Evolutionary conservation across 2,329 filamentous ascomycete genomes (phyloP).

Genomic region (Penicillium vulpinum): DNA sequence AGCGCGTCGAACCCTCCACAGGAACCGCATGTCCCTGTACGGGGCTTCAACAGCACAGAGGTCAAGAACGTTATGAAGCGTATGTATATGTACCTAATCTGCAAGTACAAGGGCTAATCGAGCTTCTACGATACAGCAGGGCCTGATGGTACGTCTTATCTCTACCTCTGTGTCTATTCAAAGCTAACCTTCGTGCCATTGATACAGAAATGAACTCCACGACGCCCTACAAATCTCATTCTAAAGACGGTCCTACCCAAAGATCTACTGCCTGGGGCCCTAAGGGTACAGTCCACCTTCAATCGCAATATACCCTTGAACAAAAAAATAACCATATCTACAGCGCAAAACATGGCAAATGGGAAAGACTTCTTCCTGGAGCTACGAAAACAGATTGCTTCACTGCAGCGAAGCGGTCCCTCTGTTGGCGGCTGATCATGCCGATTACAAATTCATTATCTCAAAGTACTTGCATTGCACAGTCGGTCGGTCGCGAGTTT

Average conservation of each 20-base stretch:
- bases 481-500: slow-evolving; percentile 16
- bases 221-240: slow-evolving; percentile 40
- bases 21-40: slow-evolving; percentile 46
- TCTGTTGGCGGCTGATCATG: slow-evolving; percentile 37
- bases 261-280: slow-evolving; percentile 45
- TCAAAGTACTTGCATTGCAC: slow-evolving; percentile 21
- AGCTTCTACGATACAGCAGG: slow-evolving; percentile 19
- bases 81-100: slow-evolving; percentile 17
- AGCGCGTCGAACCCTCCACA: slow-evolving; percentile 27
- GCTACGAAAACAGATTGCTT: slow-evolving; percentile 49
- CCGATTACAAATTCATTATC: slow-evolving; percentile 12
- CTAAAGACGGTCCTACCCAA: slow-evolving; percentile 38
- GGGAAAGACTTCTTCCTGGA: slow-evolving; percentile 53
- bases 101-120: slow-evolving; percentile 5
- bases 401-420: slow-evolving; percentile 39
- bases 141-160: slow-evolving; percentile 29
- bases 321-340: background rate
- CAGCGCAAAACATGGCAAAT: slow-evolving; percentile 51
- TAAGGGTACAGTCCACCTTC: slow-evolving; percentile 40
- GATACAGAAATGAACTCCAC: slow-evolving; percentile 35
- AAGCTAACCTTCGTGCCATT: slow-evolving; percentile 10
- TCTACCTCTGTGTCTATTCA: background rate
- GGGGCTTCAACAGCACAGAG: slow-evolving; percentile 47
- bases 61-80: slow-evolving; percentile 44
- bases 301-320: slow-evolving; percentile 10